These are phyloP conservation scores for Vanrija pseudolonga DNA, from an alignment of 1,284 basidiomycete genomes.

Conservation along the genomic window DNA sequence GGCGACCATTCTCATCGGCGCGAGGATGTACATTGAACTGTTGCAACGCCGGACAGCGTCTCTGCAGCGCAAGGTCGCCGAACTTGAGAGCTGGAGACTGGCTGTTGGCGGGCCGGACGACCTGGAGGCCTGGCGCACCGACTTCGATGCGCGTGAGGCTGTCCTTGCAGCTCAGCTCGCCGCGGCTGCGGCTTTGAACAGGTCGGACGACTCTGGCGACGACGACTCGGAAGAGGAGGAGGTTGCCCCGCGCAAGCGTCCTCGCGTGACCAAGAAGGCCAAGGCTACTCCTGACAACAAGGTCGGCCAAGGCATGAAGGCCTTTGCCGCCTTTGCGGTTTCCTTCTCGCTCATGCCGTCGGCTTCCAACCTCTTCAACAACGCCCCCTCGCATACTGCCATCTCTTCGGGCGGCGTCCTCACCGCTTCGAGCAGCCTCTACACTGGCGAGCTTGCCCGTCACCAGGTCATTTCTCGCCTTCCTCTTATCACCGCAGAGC, in stretches of 20 bases:
- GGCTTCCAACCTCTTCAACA: conserved; percentile 24
- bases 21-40: conserved; percentile 47
- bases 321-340: conserved; percentile 45
- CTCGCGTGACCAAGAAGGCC: conserved; percentile 19
- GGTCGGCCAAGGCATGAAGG: conserved; percentile 21
- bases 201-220: conserved; percentile 28
- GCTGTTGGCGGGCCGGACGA: conserved; percentile 37
- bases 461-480: conserved; percentile 33
- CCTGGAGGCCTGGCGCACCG: conserved; percentile 28
- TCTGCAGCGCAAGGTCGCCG: conserved; percentile 35
- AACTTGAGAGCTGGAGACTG: conserved; percentile 33
- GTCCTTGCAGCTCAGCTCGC: conserved; percentile 23
- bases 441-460: conserved; percentile 13
- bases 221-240: conserved; percentile 30
- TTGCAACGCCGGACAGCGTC: conserved; percentile 38
- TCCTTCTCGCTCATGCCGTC: conserved; percentile 42
- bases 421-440: neutral
- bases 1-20: conserved; percentile 47
- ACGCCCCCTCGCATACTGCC: conserved; percentile 2
- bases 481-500: conserved; percentile 43
- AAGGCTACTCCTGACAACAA: conserved; percentile 12
- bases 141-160: conserved; percentile 36
- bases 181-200: conserved; percentile 16
- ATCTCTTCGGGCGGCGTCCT: neutral
- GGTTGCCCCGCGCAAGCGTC: conserved; percentile 16